phyloP scores from a whole-genome alignment of 495 filamentous ascomycete species.

The Entonaema liquescens region DNA sequence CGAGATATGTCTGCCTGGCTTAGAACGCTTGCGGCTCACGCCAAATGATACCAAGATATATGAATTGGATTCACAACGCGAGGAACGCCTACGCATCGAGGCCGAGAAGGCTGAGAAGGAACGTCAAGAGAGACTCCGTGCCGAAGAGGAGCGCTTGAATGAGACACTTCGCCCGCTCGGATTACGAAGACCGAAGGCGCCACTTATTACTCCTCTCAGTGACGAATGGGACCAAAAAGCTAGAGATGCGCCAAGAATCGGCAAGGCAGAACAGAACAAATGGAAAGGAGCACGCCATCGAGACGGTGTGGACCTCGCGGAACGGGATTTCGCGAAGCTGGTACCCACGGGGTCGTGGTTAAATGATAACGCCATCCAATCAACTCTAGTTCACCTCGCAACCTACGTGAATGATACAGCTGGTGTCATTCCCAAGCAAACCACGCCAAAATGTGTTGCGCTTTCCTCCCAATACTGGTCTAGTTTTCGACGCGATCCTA shows the following conservation, averaged over 20 bases:
- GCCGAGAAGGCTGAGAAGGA: constrained; percentile 26
- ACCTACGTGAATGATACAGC: constrained; percentile 64
- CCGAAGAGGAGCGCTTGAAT: constrained; percentile 31
- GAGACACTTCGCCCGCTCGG: constrained; percentile 29
- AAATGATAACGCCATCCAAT: constrained; percentile 84
- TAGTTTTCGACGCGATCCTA: constrained; percentile 56
- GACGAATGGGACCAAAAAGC: constrained; percentile 44
- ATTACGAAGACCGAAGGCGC: constrained; percentile 31
- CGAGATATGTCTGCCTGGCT: constrained; percentile 38
- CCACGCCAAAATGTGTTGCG: constrained; percentile 70
- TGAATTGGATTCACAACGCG: constrained; percentile 31
- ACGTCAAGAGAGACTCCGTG: constrained; percentile 26
- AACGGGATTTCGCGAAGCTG: constrained; percentile 70
- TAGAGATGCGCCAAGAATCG: constrained; percentile 21
- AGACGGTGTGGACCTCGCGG: constrained; percentile 64
- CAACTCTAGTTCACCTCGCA: constrained; percentile 68
- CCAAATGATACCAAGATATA: constrained; percentile 32
- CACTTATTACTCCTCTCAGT: constrained; percentile 44
- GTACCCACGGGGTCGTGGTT: constrained; percentile 69
- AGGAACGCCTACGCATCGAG: constrained; percentile 40
- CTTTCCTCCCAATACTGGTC: constrained; percentile 78
- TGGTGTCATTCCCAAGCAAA: constrained; percentile 53
- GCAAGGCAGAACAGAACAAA: constrained; percentile 53
- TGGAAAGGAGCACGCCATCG: constrained; percentile 33
- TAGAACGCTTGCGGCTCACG: constrained; percentile 19